Conservation (phyloP, 1,284 basidiomycete species). For the Apiotrichum laibachii region DNA sequence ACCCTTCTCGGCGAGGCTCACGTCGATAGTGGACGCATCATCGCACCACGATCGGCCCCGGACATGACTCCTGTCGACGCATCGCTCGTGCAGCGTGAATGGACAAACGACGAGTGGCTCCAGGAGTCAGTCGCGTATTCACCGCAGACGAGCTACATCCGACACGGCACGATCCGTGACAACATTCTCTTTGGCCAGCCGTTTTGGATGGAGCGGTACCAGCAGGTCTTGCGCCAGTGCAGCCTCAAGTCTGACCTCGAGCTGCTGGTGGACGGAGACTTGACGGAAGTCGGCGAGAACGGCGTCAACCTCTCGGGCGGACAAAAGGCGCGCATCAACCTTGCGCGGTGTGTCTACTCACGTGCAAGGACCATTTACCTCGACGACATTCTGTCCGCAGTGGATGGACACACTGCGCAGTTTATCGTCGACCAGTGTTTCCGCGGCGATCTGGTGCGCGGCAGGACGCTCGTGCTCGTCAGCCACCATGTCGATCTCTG, state of each 20-base stretch:
- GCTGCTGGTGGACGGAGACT: conserved; percentile 45
- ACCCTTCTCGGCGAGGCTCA: conserved; percentile 45
- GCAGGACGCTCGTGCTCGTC: conserved; percentile 69
- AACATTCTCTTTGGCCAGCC: conserved; percentile 53
- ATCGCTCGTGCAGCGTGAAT: conserved; percentile 16
- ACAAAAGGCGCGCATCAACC: conserved; percentile 69
- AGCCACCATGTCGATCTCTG: conserved; percentile 66
- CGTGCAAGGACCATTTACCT: conserved; percentile 63
- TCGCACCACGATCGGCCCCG: conserved; percentile 30
- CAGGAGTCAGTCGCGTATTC: conserved; percentile 44
- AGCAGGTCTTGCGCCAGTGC: conserved; percentile 40
- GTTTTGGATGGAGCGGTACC: conserved; percentile 45
- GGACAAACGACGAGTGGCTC: conserved; percentile 38
- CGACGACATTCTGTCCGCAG: conserved; percentile 49
- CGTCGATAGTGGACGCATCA: conserved; percentile 26
- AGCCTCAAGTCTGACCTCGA: conserved; percentile 45
- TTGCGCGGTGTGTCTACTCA: conserved; percentile 77
- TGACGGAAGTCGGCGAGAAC: conserved; percentile 79
- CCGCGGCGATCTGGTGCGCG: conserved; percentile 57
- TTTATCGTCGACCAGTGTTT: conserved; percentile 45
- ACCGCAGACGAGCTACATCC: conserved; percentile 49
- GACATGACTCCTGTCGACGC: conserved; percentile 32
- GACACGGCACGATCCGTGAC: conserved; percentile 48
- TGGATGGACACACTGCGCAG: conserved; percentile 51
- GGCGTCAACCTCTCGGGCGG: conserved; percentile 61